Evolutionary conservation across 148 eudicot genomes (phyloP).

Genomic region (Suaeda aralocaspica): DNA sequence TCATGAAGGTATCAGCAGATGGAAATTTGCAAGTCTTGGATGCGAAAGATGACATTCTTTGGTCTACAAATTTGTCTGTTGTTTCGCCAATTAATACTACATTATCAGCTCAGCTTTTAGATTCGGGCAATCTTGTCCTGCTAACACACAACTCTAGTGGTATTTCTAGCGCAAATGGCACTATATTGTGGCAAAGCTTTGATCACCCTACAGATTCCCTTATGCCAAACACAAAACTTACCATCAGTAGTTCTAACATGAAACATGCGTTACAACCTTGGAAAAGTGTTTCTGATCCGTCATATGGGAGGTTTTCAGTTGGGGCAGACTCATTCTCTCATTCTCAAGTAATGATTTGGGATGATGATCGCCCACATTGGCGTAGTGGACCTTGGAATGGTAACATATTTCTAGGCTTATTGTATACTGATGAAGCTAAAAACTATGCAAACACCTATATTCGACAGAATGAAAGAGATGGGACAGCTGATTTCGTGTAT

Average conservation of each 20-base stretch:
- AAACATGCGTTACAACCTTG: background rate
- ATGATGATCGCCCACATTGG: background rate
- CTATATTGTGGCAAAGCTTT: background rate
- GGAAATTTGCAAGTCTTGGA: slow-evolving; percentile 27
- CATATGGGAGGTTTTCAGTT: background rate
- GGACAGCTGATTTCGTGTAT: slow-evolving; percentile 17
- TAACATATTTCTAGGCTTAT: slow-evolving; percentile 19
- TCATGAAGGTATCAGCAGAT: slow-evolving; percentile 19
- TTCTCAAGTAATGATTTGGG: background rate
- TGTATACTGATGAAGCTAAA: slow-evolving; percentile 25
- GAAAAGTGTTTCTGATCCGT: background rate
- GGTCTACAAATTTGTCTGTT: slow-evolving; percentile 25
- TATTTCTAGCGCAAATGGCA: background rate
- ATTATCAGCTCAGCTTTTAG: slow-evolving; percentile 20
- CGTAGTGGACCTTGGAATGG: background rate
- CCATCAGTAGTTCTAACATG: background rate
- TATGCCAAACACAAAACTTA: background rate
- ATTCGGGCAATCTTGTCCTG: slow-evolving; percentile 18
- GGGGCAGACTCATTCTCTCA: background rate
- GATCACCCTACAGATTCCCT: background rate
- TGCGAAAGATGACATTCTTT: slow-evolving; percentile 22
- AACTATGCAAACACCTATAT: slow-evolving; percentile 31
- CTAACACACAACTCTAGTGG: background rate
- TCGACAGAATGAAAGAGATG: slow-evolving; percentile 16
- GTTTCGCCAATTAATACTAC: background rate